Base-by-base conservation (phyloP, 1,284 basidiomycete genomes). In the Farysia itapuensis region DNA sequence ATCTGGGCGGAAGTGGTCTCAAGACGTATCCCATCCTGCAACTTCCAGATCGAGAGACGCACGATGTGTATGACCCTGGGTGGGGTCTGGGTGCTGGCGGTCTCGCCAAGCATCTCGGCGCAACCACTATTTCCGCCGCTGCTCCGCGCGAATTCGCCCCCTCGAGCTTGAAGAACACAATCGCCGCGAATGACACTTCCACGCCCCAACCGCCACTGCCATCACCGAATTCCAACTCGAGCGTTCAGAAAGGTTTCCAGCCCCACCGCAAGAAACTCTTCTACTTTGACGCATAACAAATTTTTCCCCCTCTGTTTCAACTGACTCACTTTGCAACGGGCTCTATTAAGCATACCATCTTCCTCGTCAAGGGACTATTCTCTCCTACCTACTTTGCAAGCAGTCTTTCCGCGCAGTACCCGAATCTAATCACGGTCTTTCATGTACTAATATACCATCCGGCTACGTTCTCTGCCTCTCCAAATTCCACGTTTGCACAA, bases 11-110 rank as follows among this genome's bases (percentile, higher is more conserved):
- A n/a, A 38, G 57, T 3, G 58, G 51, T 12, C 44, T 64, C 19
- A 71, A 66, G 36, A 67, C 60, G 19, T 71, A 71, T 32, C 64
- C 67, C 8, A 64, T 71, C 40, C 29, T 71, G 29, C 56, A 65
- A 25, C 37, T 67, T 37, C 66, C 66, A 4, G 59, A 56, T 26
- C 42, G 59, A 3, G 66, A 68, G 47, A 69, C 67, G 31, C 69
- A 71, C 35, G 69, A 71, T 18, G 53, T 66, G 2, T 71, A 71
- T 39, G 67, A 71, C 36, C 23, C 40, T 0, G 61, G 47, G n/a
- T 70, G 68, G 68, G 57, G 49, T 3, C 22, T 65, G 14, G 60
- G 35, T 11, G 51, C 35, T 5, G 56, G 51, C 24, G 63, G 58
- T 2, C 37, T 67, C 6, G 49, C 48, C 15, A 51, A 58, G 28